Evolutionary conservation across 2,329 filamentous ascomycete genomes (phyloP), one percentile per base, ranked within the genome.

Genomic region (Verticillium nubilum): DNA sequence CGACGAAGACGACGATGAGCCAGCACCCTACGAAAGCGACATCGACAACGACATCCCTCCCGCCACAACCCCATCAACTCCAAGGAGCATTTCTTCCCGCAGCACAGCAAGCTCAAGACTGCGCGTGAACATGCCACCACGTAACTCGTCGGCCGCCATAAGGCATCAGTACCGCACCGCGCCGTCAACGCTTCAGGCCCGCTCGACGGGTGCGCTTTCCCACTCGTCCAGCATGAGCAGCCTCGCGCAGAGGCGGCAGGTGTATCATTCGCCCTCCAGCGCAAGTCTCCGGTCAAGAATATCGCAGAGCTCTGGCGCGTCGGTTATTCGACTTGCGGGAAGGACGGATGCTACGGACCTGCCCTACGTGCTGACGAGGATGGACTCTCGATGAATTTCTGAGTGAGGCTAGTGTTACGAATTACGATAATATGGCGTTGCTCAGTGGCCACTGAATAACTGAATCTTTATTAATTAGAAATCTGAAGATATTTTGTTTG

Each of bases 171-270:
- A 79, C 63, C 73, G 76, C 57, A 84, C 81, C 6, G 81, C 81
- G 17, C 81, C 82, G 0, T 82, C 80, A n/a, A 84, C 81, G 27
- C 76, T 80, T 6, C 75, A 74, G 52, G 82, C 79, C 60, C 75
- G 72, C 12, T 69, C 66, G 17, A 71, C 73, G n/a, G 73, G 65
- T 5, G 59, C 67, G n/a, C 55, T 74, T 19, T 76, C 76, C 23
- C 72, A 72, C 28, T 72, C 67, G 56, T 71, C 68, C 9, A 78
- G 74, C 61, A 65, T 67, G 52, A 71, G 69, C 59, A 78, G 71
- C 61, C 76, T 82, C 59, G 74, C 79, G 29, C 76, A 75, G 66
- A 75, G 75, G 2, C 72, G 76, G 23, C 73, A 67, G 15, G 73
- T 74, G 33, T 81, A 78, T 61, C 71, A 73, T 54, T 66, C 69